phyloP scores from a whole-genome alignment of 441 rosid species.

The Rhodomyrtus psidioides region DNA sequence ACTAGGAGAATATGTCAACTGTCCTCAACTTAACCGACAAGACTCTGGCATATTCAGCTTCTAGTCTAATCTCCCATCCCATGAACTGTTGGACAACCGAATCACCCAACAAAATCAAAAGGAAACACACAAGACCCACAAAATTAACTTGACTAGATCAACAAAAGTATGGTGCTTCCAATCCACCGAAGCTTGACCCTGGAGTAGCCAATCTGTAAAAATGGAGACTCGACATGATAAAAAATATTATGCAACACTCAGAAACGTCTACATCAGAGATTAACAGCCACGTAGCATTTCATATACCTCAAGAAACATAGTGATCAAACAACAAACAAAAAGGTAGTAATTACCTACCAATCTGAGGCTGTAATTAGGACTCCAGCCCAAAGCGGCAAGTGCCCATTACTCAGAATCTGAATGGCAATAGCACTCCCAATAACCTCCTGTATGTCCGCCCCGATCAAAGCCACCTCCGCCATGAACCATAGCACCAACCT shows the following conservation, averaged over 20 bases:
- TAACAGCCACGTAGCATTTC: not conserved
- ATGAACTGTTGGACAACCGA: not conserved
- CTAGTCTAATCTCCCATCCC: not conserved
- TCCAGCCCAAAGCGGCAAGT: not conserved
- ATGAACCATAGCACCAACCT: not conserved
- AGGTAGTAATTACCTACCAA: not conserved
- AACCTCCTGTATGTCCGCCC: slow-evolving; percentile 1
- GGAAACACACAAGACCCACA: not conserved
- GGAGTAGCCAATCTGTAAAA: not conserved
- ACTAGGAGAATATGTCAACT: not conserved
- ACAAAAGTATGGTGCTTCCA: not conserved
- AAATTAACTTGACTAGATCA: not conserved
- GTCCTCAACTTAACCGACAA: not conserved
- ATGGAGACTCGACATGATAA: not conserved
- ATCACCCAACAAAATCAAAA: not conserved
- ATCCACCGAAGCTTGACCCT: not conserved
- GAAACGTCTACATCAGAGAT: not conserved
- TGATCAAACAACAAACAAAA: not conserved
- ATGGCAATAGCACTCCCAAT: slow-evolving; percentile 1
- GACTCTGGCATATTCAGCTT: not conserved
- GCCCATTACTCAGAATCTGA: not conserved
- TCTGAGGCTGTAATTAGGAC: not conserved
- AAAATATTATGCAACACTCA: not conserved
- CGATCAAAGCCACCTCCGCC: slow-evolving; percentile 3
- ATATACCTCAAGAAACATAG: not conserved